Percentiles rank a stretch among this genome's conserved stretches.
phyloP scores from a whole-genome alignment of 1,139 yeast genomes.

The Entelexis paramagnoliae region DNA sequence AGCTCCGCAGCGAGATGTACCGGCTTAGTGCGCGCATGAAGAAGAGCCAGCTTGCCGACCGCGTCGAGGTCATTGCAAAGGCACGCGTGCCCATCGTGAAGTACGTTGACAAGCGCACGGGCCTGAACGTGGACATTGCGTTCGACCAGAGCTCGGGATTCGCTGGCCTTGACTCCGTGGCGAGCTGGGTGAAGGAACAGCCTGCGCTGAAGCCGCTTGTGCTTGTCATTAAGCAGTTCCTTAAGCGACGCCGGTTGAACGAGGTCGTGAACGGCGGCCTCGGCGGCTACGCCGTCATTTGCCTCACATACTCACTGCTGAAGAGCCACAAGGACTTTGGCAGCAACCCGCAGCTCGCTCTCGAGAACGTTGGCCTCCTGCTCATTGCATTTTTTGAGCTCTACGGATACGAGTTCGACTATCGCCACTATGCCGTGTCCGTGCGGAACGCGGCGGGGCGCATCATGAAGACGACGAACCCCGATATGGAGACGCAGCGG shows the following conservation, averaged over 20 bases:
- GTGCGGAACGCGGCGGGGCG: conserved; percentile 45
- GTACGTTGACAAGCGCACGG: conserved; percentile 64
- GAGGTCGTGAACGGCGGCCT: conserved; percentile 95
- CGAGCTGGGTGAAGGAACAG: conserved; percentile 60
- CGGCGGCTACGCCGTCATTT: conserved; percentile 89
- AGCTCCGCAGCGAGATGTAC: conserved; percentile 51
- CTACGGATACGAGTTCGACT: conserved; percentile 83
- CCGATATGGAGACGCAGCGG: conserved; percentile 46
- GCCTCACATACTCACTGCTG: conserved; percentile 74
- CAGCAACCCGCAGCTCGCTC: conserved; percentile 39
- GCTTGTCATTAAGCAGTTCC: conserved; percentile 73
- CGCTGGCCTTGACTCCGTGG: conserved; percentile 70
- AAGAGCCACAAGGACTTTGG: conserved; percentile 52
- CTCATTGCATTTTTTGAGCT: conserved; percentile 88
- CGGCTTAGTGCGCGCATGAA: conserved; percentile 36
- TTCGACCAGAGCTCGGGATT: conserved; percentile 84
- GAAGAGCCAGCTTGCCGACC: conserved; percentile 29
- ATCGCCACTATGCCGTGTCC: conserved; percentile 36
- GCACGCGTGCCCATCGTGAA: conserved; percentile 96
- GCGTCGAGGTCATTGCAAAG: conserved; percentile 77
- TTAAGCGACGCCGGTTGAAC: conserved; percentile 67
- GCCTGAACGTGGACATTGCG: conserved; percentile 78
- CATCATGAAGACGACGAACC: conserved; percentile 46
- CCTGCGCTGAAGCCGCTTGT: conserved; percentile 83
- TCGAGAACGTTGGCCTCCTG: conserved; percentile 75